These are phyloP conservation scores for Lagenaria siceraria DNA, from an alignment of 306 rosid species.

Conservation along the genomic window DNA sequence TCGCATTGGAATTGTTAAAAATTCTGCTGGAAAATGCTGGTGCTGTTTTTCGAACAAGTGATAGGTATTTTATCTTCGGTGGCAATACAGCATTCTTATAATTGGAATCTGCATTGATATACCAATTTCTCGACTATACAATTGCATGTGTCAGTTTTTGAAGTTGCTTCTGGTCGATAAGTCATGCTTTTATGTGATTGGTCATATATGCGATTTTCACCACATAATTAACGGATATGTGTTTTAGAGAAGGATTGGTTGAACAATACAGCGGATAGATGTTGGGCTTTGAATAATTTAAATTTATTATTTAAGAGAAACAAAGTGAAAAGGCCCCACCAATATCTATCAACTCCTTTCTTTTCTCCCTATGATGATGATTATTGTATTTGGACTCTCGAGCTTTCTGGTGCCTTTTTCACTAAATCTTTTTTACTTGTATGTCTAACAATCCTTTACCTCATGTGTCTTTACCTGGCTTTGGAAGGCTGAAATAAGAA, in stretches of 20 bases:
- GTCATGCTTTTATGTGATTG: not conserved
- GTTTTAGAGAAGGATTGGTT: not conserved
- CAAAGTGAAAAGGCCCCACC: not conserved
- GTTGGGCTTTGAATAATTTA: not conserved
- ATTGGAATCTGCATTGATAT: not conserved
- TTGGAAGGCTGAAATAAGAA: not conserved
- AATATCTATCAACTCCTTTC: not conserved
- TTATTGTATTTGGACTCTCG: not conserved
- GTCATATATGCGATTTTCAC: not conserved
- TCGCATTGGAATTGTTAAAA: constrained; percentile 88
- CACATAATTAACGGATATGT: not conserved
- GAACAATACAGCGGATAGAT: not conserved
- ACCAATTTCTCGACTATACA: not conserved
- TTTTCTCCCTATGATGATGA: not conserved
- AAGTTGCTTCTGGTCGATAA: not conserved
- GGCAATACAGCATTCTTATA: not conserved
- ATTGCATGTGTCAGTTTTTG: not conserved
- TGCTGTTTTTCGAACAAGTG: constrained; percentile 96
- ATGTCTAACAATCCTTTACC: not conserved
- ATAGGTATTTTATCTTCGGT: constrained; percentile 44
- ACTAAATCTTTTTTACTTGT: not conserved
- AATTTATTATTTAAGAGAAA: not conserved
- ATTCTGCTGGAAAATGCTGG: constrained; percentile 97
- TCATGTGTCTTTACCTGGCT: not conserved
- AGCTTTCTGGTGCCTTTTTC: not conserved